These are phyloP conservation scores for Huntiella bhutanensis DNA, from an alignment of 2,329 filamentous ascomycete species.

Conservation along the genomic window DNA sequence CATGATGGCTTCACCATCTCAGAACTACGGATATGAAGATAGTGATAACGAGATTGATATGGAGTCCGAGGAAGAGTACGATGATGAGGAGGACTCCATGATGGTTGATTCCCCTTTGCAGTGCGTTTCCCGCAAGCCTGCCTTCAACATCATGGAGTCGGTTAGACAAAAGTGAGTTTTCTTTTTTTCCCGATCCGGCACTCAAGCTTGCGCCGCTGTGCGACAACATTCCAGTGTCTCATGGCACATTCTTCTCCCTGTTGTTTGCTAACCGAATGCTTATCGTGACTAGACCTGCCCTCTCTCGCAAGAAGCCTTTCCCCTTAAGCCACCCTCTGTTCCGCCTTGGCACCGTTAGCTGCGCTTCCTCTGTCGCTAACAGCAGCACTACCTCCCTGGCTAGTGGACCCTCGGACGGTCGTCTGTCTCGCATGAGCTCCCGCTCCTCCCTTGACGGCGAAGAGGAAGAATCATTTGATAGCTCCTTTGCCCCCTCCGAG, in stretches of 20 bases:
- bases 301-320: slow-evolving; percentile 10
- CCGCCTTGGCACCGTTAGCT: slow-evolving; percentile 7
- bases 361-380: slow-evolving; percentile 8
- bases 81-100: slow-evolving; percentile 9
- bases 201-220: neutral
- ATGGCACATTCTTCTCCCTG: neutral
- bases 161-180: slow-evolving; percentile 8
- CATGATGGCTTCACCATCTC: slow-evolving; percentile 10
- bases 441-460: slow-evolving; percentile 17
- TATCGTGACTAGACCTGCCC: slow-evolving; percentile 1
- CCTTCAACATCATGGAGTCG: slow-evolving; percentile 3
- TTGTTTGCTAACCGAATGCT: slow-evolving; percentile 4
- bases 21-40: slow-evolving; percentile 3
- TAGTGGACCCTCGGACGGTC: slow-evolving; percentile 15
- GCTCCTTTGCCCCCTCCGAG: slow-evolving; percentile 6
- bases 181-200: neutral
- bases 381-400: slow-evolving; percentile 9
- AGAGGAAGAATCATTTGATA: slow-evolving; percentile 8
- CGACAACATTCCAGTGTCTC: neutral
- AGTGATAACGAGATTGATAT: slow-evolving; percentile 6
- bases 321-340: slow-evolving; percentile 7
- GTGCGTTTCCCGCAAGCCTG: slow-evolving; percentile 5
- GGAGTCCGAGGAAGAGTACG: slow-evolving; percentile 8
- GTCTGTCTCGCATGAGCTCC: slow-evolving; percentile 20
- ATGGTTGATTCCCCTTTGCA: slow-evolving; percentile 10